Evolutionary conservation across 73 alveolate genomes (phyloP).

Genomic region (Paramecium sexaurelia): DNA sequence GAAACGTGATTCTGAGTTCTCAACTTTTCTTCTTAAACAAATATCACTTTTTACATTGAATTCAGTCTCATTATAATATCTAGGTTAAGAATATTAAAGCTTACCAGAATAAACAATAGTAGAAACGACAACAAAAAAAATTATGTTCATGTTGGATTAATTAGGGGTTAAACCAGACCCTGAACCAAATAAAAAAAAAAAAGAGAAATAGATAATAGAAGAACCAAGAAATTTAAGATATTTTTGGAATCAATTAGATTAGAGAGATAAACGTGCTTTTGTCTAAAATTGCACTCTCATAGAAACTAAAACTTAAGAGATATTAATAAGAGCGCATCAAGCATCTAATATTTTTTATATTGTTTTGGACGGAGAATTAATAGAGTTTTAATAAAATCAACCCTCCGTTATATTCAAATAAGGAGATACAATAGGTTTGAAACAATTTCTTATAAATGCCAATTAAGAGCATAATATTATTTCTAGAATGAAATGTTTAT

Average conservation of each 20-base stretch:
- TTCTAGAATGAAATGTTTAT: slow-evolving; percentile 22
- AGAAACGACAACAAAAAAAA: slow-evolving; percentile 42
- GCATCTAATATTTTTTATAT: slow-evolving; percentile 23
- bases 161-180: background rate
- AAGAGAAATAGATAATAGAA: slow-evolving; percentile 19
- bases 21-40: background rate
- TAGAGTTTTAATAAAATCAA: background rate
- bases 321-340: background rate
- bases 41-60: background rate
- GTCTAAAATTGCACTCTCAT: slow-evolving; percentile 8
- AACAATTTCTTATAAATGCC: background rate
- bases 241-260: slow-evolving; percentile 50
- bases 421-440: slow-evolving; percentile 47
- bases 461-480: background rate
- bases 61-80: slow-evolving; percentile 11
- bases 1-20: slow-evolving; percentile 21
- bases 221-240: background rate
- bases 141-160: background rate
- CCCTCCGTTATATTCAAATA: background rate
- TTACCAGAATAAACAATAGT: background rate
- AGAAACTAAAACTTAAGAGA: background rate
- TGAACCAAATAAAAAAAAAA: slow-evolving; percentile 33
- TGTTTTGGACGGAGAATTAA: slow-evolving; percentile 47
- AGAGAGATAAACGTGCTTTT: slow-evolving; percentile 42
- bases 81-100: background rate